A percentile compares a stretch with the other conserved stretches of the same genome.
Conservation (phyloP, 1,139 yeast genomes). For the Pichia kudriavzevii region DNA sequence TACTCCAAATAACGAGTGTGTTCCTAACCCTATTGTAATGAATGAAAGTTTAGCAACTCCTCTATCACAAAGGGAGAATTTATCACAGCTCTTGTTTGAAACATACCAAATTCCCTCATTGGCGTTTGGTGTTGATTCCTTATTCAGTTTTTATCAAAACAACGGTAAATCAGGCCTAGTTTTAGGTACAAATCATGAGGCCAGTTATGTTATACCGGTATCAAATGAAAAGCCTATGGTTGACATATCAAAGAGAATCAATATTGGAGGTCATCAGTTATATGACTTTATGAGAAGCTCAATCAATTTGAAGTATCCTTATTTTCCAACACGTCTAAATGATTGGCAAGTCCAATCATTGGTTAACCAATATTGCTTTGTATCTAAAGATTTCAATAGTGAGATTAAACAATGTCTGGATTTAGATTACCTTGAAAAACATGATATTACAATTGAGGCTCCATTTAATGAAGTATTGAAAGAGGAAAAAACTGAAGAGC, state of each 20-base stretch:
- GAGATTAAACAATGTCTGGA: slow-evolving; percentile 56
- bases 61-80: slow-evolving; percentile 55
- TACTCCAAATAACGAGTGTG: slow-evolving; percentile 41
- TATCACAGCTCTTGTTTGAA: slow-evolving; percentile 81
- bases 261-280: slow-evolving; percentile 86
- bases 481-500: slow-evolving; percentile 78
- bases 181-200: slow-evolving; percentile 74
- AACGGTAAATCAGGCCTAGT: slow-evolving; percentile 55
- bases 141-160: slow-evolving; percentile 56
- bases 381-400: slow-evolving; percentile 57
- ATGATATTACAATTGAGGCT: slow-evolving; percentile 75
- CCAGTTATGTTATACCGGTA: slow-evolving; percentile 80
- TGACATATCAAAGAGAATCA: slow-evolving; percentile 68
- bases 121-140: slow-evolving; percentile 72
- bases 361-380: slow-evolving; percentile 71
- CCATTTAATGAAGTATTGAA: slow-evolving; percentile 61
- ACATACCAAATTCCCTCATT: slow-evolving; percentile 68
- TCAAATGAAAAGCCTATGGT: slow-evolving; percentile 57
- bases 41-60: slow-evolving; percentile 73
- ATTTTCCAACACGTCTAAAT: slow-evolving; percentile 71
- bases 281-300: slow-evolving; percentile 56
- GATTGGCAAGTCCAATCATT: slow-evolving; percentile 57
- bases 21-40: slow-evolving; percentile 76
- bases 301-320: slow-evolving; percentile 79
- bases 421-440: slow-evolving; percentile 53